Conservation (phyloP, 148 eudicot species). For the Rhododendron ovatum region DNA sequence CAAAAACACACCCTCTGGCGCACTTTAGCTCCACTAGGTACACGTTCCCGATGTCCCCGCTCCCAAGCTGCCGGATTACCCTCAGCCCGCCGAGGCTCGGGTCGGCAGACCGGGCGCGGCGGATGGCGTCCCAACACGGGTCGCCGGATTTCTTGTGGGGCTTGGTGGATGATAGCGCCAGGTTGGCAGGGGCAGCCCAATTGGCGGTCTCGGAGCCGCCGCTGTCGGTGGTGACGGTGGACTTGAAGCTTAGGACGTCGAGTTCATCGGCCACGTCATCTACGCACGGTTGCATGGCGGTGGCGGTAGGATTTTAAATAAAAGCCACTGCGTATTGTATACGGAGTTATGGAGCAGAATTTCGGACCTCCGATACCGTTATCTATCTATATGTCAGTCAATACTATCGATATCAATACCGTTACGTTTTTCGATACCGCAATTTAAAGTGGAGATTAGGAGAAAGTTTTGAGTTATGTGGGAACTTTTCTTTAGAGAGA, state of each 20-base stretch:
- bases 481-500: too few relatives aligned
- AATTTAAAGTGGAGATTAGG: neutral
- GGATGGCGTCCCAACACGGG: constrained; percentile 36
- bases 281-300: constrained; percentile 34
- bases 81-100: constrained; percentile 48
- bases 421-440: too few relatives aligned
- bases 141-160: constrained; percentile 27
- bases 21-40: constrained; percentile 63
- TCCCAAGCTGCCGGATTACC: constrained; percentile 70
- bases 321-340: too few relatives aligned
- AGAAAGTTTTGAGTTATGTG: neutral
- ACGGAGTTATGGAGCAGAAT: too few relatives aligned
- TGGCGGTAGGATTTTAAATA: neutral
- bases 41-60: constrained; percentile 90
- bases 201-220: constrained; percentile 46
- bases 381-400: too few relatives aligned
- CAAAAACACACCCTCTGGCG: constrained; percentile 35
- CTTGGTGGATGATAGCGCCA: constrained; percentile 12
- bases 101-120: constrained; percentile 20
- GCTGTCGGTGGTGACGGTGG: constrained; percentile 10
- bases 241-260: constrained; percentile 70
- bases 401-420: too few relatives aligned
- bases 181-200: constrained; percentile 43
- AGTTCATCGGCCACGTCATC: constrained; percentile 67
- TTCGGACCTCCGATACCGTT: too few relatives aligned